phyloP scores from a whole-genome alignment of 2,329 filamentous ascomycete genomes.

The Onygena corvina region DNA sequence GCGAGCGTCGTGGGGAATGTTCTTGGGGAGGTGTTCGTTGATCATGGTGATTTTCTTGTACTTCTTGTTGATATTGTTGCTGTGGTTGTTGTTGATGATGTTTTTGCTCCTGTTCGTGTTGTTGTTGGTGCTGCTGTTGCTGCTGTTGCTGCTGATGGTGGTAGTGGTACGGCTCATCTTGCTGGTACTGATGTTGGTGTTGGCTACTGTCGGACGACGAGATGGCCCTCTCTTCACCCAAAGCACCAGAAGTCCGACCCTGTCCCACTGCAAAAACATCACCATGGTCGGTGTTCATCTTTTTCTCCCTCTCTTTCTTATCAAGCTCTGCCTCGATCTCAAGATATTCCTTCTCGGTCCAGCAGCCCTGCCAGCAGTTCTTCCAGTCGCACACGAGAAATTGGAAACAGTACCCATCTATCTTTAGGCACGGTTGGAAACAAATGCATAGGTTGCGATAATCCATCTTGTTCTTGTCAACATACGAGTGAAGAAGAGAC shows the following conservation, averaged over 20 bases:
- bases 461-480: slow-evolving; percentile 97
- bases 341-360: slow-evolving; percentile 70
- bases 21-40: too few species aligned
- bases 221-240: slow-evolving; percentile 42
- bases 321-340: slow-evolving; percentile 41
- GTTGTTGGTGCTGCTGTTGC: slow-evolving; percentile 19
- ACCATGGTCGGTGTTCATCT: neutral
- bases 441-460: slow-evolving; percentile 92
- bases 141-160: slow-evolving; percentile 25
- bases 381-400: slow-evolving; percentile 93
- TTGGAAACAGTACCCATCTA: slow-evolving; percentile 88
- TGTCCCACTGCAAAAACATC: neutral
- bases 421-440: slow-evolving; percentile 94
- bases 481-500: slow-evolving; percentile 77
- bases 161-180: neutral
- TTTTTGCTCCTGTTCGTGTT: slow-evolving; percentile 24
- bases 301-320: slow-evolving; percentile 21
- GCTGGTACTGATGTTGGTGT: slow-evolving; percentile 15
- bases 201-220: slow-evolving; percentile 57
- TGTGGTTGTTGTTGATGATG: slow-evolving; percentile 5
- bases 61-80: slow-evolving; percentile 13
- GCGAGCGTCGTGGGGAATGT: slow-evolving; percentile 12
- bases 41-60: too few species aligned
- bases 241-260: slow-evolving; percentile 15
- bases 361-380: slow-evolving; percentile 93